Percentiles rank a stretch among this genome's conserved stretches.
Evolutionary conservation across 257 asterid species (phyloP).

Genomic region (Asclepias syriaca): DNA sequence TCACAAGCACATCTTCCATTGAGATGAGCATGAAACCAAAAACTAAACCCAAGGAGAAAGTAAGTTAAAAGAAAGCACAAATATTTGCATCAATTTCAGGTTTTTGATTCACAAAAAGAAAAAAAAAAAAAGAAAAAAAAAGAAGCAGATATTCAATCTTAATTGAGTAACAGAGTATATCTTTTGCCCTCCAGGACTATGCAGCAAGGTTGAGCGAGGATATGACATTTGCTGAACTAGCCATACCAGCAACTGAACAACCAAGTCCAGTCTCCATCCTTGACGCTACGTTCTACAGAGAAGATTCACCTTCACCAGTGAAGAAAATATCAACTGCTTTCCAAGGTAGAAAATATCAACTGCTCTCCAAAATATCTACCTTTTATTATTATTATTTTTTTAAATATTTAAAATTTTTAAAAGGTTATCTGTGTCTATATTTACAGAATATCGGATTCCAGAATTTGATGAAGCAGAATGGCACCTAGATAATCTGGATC

Average conservation of each 20-base stretch:
- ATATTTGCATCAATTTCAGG: not conserved
- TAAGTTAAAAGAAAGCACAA: constrained; percentile 26
- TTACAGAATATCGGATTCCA: constrained; percentile 37
- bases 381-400: no score
- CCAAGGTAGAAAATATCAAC: constrained; percentile 76
- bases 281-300: constrained; percentile 59
- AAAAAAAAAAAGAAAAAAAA: no score
- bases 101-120: not conserved
- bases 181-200: constrained; percentile 39
- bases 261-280: constrained; percentile 98
- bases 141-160: not conserved
- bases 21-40: constrained; percentile 31
- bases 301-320: constrained; percentile 89
- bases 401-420: not conserved
- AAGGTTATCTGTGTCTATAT: constrained; percentile 22
- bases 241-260: constrained; percentile 53
- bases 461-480: constrained; percentile 54
- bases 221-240: constrained; percentile 39
- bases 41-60: constrained; percentile 34
- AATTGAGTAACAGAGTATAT: not conserved
- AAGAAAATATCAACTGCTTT: constrained; percentile 64
- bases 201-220: constrained; percentile 38
- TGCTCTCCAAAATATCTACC: constrained; percentile 54
- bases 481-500: constrained; percentile 42
- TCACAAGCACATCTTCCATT: constrained; percentile 36